Percentiles rank a stretch among this genome's conserved stretches.
These are phyloP conservation scores for Diaporthe sp. DNA, from an alignment of 2,329 filamentous ascomycete genomes.

Conservation along the genomic window DNA sequence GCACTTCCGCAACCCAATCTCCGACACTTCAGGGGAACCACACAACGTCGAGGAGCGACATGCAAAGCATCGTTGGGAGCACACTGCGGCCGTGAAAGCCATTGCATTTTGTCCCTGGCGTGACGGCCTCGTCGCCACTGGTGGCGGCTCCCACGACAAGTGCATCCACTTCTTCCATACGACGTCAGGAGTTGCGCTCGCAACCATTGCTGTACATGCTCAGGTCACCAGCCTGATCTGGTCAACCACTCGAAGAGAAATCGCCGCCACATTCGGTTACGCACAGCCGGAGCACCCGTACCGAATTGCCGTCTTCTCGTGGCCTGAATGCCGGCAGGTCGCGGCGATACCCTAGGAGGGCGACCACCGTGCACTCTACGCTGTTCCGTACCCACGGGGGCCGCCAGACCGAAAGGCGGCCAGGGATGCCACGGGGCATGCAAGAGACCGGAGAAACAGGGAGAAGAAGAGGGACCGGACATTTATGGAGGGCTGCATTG, in stretches of 20 bases:
- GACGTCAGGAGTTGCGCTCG: constrained; percentile 83
- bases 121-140: constrained; percentile 86
- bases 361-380: constrained; percentile 85
- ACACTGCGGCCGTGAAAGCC: constrained; percentile 93
- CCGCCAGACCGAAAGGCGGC: constrained; percentile 53
- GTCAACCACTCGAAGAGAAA: constrained; percentile 87
- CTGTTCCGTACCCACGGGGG: constrained; percentile 82
- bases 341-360: constrained; percentile 88
- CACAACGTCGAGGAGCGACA: constrained; percentile 66
- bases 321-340: constrained; percentile 91
- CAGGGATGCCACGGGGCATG: constrained; percentile 58
- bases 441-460: constrained; percentile 44
- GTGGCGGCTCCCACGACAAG: constrained; percentile 93
- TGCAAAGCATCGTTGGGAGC: constrained; percentile 80
- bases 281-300: constrained; percentile 90
- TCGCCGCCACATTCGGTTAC: constrained; percentile 94
- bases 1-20: constrained; percentile 36
- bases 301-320: constrained; percentile 92
- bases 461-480: constrained; percentile 65
- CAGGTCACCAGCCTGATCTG: constrained; percentile 95
- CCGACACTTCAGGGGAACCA: constrained; percentile 50
- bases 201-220: constrained; percentile 91
- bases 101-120: constrained; percentile 98
- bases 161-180: constrained; percentile 97
- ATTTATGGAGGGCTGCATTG: constrained; percentile 83